phyloP scores from a whole-genome alignment of 176 grass and related monocot genomes.

The Saccharum officinarum region DNA sequence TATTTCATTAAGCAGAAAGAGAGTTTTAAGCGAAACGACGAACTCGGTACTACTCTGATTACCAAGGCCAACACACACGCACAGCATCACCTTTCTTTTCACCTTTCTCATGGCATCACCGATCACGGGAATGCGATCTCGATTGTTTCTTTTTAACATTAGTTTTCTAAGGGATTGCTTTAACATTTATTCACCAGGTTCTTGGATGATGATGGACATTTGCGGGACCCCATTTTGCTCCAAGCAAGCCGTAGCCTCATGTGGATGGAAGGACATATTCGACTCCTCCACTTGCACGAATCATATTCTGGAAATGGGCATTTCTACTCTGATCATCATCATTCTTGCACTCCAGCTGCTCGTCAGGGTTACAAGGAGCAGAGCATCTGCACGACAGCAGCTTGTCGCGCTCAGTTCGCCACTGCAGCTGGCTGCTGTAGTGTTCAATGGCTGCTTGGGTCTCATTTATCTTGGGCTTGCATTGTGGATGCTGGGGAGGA shows the following conservation, averaged over 20 bases:
- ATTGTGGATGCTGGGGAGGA: conserved; percentile 54
- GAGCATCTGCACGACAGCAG: neutral
- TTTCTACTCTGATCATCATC: conserved; percentile 18
- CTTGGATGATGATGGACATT: conserved; percentile 40
- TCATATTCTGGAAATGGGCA: conserved; percentile 43
- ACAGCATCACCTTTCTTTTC: too few relatives aligned
- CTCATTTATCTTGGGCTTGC: conserved; percentile 52
- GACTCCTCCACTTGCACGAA: conserved; percentile 76
- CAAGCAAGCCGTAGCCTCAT: conserved; percentile 29
- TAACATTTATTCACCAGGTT: conserved; percentile 35
- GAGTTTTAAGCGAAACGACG: too few relatives aligned
- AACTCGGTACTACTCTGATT: too few relatives aligned
- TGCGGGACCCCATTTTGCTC: conserved; percentile 50
- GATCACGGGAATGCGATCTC: neutral
- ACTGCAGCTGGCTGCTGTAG: conserved; percentile 24
- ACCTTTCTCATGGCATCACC: neutral
- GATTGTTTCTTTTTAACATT: neutral
- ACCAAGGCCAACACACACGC: too few relatives aligned
- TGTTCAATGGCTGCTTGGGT: conserved; percentile 53
- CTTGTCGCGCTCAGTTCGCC: conserved; percentile 34
- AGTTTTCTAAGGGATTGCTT: neutral
- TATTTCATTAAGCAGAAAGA: too few relatives aligned
- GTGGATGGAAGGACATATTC: conserved; percentile 25
- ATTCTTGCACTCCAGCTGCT: conserved; percentile 43
- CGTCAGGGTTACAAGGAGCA: conserved; percentile 40